Conservation (phyloP, 345 rosid species). For the Pugionium dolabratum region DNA sequence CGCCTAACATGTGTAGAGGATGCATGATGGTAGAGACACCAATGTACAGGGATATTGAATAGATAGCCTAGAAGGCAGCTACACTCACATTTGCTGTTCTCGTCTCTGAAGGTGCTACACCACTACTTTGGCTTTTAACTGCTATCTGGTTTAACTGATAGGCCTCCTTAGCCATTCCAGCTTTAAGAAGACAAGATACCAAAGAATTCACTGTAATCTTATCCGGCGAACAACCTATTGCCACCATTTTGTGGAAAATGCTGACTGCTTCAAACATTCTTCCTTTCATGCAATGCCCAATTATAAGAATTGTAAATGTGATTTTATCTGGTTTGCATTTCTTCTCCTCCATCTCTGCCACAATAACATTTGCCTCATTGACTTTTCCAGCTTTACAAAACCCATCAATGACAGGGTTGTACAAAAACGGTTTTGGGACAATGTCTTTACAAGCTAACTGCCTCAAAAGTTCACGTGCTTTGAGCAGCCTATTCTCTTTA, state of each 20-base stretch:
- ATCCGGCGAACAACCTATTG: constrained; percentile 79
- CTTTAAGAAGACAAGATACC: constrained; percentile 76
- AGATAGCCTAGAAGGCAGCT: constrained; percentile 52
- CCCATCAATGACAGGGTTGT: constrained; percentile 92
- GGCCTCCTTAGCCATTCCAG: constrained; percentile 91
- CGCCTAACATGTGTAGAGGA: constrained; percentile 11
- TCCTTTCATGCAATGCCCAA: constrained; percentile 94
- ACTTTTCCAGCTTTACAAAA: constrained; percentile 90
- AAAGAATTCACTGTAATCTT: constrained; percentile 59
- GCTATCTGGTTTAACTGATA: constrained; percentile 47
- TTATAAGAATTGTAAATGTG: constrained; percentile 85
- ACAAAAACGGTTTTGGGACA: constrained; percentile 66
- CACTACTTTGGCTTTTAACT: constrained; percentile 44
- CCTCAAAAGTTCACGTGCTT: constrained; percentile 68
- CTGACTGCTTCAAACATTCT: constrained; percentile 78
- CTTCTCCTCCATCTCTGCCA: constrained; percentile 72
- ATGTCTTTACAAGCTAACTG: constrained; percentile 53
- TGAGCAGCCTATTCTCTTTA: constrained; percentile 68
- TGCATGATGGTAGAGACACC: constrained; percentile 13
- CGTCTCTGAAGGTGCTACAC: constrained; percentile 43
- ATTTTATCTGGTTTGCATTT: constrained; percentile 81
- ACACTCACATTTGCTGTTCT: constrained; percentile 48
- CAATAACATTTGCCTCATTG: constrained; percentile 71
- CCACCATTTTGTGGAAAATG: constrained; percentile 73
- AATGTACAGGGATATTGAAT: not conserved